Conservation (phyloP, 116 monocot species). For the Iris pallida region DNA sequence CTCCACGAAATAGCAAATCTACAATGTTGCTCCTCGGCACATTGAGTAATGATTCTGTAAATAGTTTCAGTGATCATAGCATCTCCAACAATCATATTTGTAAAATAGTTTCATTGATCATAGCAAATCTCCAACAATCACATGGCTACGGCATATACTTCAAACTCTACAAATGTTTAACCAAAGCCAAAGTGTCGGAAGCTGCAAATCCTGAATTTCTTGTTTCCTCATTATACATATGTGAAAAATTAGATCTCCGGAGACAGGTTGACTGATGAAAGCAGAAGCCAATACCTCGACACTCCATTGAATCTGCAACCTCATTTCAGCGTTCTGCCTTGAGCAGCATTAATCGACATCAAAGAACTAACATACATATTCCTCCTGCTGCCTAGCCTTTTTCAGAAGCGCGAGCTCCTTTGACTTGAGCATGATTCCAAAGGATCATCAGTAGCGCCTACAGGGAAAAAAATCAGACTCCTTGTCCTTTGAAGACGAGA, state of each 20-base stretch:
- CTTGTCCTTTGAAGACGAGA: slow-evolving; percentile 15
- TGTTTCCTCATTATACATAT: background rate
- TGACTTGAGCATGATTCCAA: slow-evolving; percentile 21
- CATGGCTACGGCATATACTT: background rate
- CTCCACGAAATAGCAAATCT: too few species aligned
- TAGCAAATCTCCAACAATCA: background rate
- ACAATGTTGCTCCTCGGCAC: too few species aligned
- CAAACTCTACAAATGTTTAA: background rate
- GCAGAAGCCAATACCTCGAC: background rate
- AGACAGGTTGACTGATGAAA: background rate
- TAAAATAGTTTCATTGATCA: background rate
- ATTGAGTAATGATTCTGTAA: too few species aligned
- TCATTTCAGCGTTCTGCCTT: background rate
- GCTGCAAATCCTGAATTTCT: background rate
- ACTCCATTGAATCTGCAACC: background rate
- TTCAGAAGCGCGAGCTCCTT: slow-evolving; percentile 11
- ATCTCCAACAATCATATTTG: background rate
- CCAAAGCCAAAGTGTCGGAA: background rate
- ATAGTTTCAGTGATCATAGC: background rate
- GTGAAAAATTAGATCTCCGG: background rate
- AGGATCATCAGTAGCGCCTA: slow-evolving; percentile 14
- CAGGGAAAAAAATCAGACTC: slow-evolving; percentile 20
- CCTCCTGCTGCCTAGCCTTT: background rate
- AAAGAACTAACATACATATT: background rate
- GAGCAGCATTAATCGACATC: background rate